phyloP scores from a whole-genome alignment of 257 asterid species.

The Salvia hispanica region DNA sequence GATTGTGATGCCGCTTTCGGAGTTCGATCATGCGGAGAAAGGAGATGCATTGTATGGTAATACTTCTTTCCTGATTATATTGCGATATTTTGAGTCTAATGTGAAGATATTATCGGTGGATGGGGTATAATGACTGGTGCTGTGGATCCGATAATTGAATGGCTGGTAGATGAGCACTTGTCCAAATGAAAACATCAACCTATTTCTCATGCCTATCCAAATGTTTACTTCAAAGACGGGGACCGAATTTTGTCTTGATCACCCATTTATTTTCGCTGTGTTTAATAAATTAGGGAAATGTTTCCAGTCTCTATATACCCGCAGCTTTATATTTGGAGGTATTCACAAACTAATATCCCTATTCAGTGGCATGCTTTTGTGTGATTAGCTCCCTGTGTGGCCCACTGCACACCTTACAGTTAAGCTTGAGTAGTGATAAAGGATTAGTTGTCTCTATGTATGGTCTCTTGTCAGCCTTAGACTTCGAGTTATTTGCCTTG shows the following conservation, averaged over 20 bases:
- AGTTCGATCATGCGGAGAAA: slow-evolving; percentile 72
- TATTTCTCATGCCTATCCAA: slow-evolving; percentile 29
- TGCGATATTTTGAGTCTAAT: neutral
- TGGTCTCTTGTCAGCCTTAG: neutral
- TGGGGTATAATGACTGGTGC: slow-evolving; percentile 13
- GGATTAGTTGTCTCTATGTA: neutral
- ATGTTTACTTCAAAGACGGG: slow-evolving; percentile 34
- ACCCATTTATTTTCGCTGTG: slow-evolving; percentile 24
- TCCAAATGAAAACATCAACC: slow-evolving; percentile 4
- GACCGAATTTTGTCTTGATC: slow-evolving; percentile 42
- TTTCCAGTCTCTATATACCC: slow-evolving; percentile 18
- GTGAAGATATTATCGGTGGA: slow-evolving; percentile 20
- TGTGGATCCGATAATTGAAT: slow-evolving; percentile 35
- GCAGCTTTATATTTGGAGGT: slow-evolving; percentile 29
- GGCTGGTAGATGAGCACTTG: slow-evolving; percentile 24
- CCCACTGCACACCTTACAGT: neutral
- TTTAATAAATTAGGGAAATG: slow-evolving; percentile 24
- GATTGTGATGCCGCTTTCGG: slow-evolving; percentile 68
- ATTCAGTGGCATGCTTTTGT: slow-evolving; percentile 10
- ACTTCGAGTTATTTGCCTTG: neutral
- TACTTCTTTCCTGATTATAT: slow-evolving; percentile 4
- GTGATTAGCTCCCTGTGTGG: neutral
- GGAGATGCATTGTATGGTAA: slow-evolving; percentile 85
- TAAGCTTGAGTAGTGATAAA: slow-evolving; percentile 3
- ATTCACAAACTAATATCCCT: neutral